A percentile compares a stretch with the other conserved stretches of the same genome.
Conservation (phyloP, 2,329 filamentous ascomycete genomes). For the Botrytis paeoniae region DNA sequence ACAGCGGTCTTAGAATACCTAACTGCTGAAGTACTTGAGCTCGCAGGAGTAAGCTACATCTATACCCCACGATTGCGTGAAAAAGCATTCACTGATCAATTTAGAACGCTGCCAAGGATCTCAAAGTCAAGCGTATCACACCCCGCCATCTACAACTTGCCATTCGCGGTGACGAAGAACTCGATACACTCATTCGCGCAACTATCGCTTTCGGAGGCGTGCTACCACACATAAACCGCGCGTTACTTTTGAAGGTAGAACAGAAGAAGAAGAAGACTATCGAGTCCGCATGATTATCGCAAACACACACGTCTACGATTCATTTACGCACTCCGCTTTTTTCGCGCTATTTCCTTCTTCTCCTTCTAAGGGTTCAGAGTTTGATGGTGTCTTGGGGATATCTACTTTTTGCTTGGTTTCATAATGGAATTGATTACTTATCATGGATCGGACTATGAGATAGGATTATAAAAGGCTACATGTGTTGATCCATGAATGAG, state of each 20-base stretch:
- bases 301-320: slow-evolving; percentile 1
- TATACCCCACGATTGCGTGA: slow-evolving; percentile 8
- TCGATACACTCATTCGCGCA: slow-evolving; percentile 94
- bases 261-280: slow-evolving; percentile 83
- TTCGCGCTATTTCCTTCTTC: slow-evolving; percentile 14
- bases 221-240: slow-evolving; percentile 97
- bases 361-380: slow-evolving; percentile 14
- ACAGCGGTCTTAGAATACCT: slow-evolving; percentile 98
- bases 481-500: not conserved
- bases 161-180: slow-evolving; percentile 96
- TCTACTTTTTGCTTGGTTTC: slow-evolving; percentile 19
- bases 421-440: slow-evolving; percentile 14
- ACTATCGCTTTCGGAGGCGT: slow-evolving; percentile 99
- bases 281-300: slow-evolving; percentile 36
- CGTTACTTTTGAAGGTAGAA: slow-evolving; percentile 90
- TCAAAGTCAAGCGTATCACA: slow-evolving; percentile 99
- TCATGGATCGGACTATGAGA: slow-evolving; percentile 15
- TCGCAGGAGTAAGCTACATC: slow-evolving; percentile 73
- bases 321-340: slow-evolving; percentile 8
- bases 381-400: slow-evolving; percentile 20
- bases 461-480: slow-evolving; percentile 11
- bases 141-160: slow-evolving; percentile 96
- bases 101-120: slow-evolving; percentile 94
- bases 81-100: slow-evolving; percentile 23
- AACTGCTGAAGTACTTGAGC: slow-evolving; percentile 94